Conservation (phyloP, 768 basidiomycete genomes). For the Tulasnella sp. region DNA sequence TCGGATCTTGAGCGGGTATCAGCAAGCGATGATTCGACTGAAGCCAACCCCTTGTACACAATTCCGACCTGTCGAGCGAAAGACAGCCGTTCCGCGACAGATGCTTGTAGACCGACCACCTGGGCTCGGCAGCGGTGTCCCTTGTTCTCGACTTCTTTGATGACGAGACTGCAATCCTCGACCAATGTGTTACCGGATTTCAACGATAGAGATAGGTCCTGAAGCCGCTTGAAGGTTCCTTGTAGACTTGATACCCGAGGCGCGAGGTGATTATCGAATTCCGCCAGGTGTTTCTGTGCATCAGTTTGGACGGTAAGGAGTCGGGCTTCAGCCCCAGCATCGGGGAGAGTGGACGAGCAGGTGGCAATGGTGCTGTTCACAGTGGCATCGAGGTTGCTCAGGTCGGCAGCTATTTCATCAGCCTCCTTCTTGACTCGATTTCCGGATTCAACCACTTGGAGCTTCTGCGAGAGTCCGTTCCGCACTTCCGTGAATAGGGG, state of each 20-base stretch:
- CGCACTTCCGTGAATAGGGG: constrained; percentile 6
- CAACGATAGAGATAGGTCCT: neutral
- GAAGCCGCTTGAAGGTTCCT: constrained; percentile 2
- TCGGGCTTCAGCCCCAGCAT: neutral
- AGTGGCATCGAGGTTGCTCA: neutral
- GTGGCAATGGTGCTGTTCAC: neutral
- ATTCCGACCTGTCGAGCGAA: constrained; percentile 8
- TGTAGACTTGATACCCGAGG: neutral
- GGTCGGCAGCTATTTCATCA: neutral
- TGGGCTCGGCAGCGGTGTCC: neutral
- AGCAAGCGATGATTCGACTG: constrained; percentile 12
- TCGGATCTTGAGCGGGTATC: constrained; percentile 13
- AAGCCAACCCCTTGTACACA: constrained; percentile 1
- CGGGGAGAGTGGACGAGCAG: neutral
- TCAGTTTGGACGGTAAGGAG: neutral
- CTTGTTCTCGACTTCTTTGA: neutral
- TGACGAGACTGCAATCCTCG: neutral
- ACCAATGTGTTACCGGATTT: neutral
- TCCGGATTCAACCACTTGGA: constrained; percentile 13
- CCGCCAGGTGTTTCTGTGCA: neutral
- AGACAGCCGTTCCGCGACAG: neutral
- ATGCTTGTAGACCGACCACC: neutral
- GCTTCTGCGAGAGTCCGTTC: neutral
- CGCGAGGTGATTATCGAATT: neutral
- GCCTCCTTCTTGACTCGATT: neutral